A percentile compares a stretch with the other conserved stretches of the same genome.
Evolutionary conservation across 2,329 filamentous ascomycete genomes (phyloP).

Genomic region (Herpotrichia juniperi): DNA sequence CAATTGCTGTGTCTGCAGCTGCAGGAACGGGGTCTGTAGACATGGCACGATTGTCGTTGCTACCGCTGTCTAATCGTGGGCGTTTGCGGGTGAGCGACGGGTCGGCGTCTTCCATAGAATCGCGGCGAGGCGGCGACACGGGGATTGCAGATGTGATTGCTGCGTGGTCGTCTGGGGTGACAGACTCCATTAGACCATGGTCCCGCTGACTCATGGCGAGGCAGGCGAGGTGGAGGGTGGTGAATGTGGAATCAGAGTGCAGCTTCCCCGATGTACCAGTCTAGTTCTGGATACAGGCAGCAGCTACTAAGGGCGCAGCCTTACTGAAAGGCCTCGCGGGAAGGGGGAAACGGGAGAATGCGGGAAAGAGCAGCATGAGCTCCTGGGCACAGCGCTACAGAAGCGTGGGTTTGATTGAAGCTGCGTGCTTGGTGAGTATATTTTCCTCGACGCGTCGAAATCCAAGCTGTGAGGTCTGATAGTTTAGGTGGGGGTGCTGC

Average conservation of each 20-base stretch:
- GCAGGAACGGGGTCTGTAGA: conserved; percentile 28
- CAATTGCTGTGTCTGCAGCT: conserved; percentile 14
- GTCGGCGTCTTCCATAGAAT: conserved; percentile 53
- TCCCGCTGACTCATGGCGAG: conserved; percentile 39
- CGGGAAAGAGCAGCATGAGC: conserved; percentile 1
- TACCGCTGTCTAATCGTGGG: conserved; percentile 49
- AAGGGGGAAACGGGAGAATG: neutral
- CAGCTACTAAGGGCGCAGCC: neutral
- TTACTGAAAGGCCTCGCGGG: neutral
- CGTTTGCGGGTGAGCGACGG: conserved; percentile 54
- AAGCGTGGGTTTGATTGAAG: neutral
- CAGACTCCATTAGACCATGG: conserved; percentile 42
- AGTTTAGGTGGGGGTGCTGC: neutral
- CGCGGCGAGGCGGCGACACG: conserved; percentile 47
- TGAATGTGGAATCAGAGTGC: conserved; percentile 61
- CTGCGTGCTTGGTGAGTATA: neutral
- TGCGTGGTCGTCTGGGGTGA: conserved; percentile 36
- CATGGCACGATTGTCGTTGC: conserved; percentile 35
- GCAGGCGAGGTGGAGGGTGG: conserved; percentile 21
- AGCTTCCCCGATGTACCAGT: neutral
- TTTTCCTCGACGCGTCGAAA: neutral
- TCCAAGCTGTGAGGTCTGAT: neutral
- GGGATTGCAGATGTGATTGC: conserved; percentile 30
- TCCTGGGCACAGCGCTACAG: neutral
- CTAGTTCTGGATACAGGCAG: neutral